Evolutionary conservation across 352 stramenopile species (phyloP).

Genomic region (Thalassiosira mediterranea): DNA sequence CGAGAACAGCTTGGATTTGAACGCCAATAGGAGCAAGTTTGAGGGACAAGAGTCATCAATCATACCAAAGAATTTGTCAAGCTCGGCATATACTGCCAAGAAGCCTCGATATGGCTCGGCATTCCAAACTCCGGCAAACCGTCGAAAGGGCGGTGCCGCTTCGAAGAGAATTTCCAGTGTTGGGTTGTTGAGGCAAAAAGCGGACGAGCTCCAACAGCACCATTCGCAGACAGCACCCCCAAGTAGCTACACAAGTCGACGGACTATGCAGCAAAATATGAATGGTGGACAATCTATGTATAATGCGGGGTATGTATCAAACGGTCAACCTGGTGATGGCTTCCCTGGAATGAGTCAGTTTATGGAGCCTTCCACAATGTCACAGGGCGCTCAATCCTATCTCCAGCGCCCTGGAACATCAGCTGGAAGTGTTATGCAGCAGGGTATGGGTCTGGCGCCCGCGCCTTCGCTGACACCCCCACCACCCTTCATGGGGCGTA

Average conservation of each 20-base stretch:
- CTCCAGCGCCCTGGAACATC: slow-evolving; percentile 2
- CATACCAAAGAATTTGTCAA: slow-evolving; percentile 19
- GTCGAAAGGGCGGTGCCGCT: slow-evolving; percentile 20
- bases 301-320: slow-evolving; percentile 2
- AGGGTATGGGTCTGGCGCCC: slow-evolving; percentile 8
- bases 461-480: slow-evolving; percentile 3
- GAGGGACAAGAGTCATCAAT: slow-evolving; percentile 25
- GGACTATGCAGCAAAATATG: slow-evolving; percentile 8
- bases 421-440: slow-evolving; percentile 17
- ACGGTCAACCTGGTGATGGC: slow-evolving; percentile 9
- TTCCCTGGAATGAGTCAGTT: slow-evolving; percentile 23
- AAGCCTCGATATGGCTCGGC: slow-evolving; percentile 23
- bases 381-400: slow-evolving; percentile 3
- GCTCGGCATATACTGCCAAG: slow-evolving; percentile 15
- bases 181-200: slow-evolving; percentile 41
- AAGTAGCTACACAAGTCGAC: slow-evolving; percentile 3
- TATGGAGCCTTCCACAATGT: neutral
- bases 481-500: slow-evolving; percentile 16
- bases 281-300: neutral
- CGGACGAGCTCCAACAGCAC: slow-evolving; percentile 25
- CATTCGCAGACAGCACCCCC: slow-evolving; percentile 1
- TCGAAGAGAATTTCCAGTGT: slow-evolving; percentile 41
- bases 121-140: slow-evolving; percentile 43
- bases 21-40: slow-evolving; percentile 27
- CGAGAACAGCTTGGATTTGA: slow-evolving; percentile 61